Percentiles rank a stretch among this genome's conserved stretches.
Evolutionary conservation across 495 filamentous ascomycete species (phyloP).

Genomic region (Penicillium salamii): DNA sequence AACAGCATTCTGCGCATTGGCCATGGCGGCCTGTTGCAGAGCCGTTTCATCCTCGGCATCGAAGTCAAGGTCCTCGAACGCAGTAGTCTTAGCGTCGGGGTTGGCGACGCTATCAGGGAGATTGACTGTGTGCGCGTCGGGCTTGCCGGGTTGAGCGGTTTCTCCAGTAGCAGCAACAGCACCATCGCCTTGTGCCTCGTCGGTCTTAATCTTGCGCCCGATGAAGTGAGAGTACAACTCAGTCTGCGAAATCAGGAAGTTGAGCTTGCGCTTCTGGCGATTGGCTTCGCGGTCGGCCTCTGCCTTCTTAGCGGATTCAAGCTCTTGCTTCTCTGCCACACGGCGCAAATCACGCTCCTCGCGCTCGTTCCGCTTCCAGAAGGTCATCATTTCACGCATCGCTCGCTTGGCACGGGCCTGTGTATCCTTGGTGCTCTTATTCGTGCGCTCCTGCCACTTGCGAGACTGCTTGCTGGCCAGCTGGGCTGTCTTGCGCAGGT

Average conservation of each 20-base stretch:
- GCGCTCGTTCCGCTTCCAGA: constrained; percentile 98
- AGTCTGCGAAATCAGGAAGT: constrained; percentile 98
- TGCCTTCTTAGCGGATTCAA: constrained; percentile 93
- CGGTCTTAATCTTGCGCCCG: constrained; percentile 96
- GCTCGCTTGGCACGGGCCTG: constrained; percentile 95
- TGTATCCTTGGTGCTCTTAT: constrained; percentile 97
- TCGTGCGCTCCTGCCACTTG: constrained; percentile 94
- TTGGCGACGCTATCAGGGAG: constrained; percentile 58
- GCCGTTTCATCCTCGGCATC: constrained; percentile 89
- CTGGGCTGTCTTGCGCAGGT: constrained; percentile 95
- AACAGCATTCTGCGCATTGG: constrained; percentile 94
- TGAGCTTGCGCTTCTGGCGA: constrained; percentile 95
- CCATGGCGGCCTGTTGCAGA: constrained; percentile 79
- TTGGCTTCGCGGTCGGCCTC: constrained; percentile 97
- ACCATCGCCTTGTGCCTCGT: constrained; percentile 84
- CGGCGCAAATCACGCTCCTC: constrained; percentile 94
- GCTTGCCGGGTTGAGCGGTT: constrained; percentile 43
- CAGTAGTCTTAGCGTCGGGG: constrained; percentile 69
- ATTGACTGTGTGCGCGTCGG: constrained; percentile 49
- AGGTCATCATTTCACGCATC: constrained; percentile 99
- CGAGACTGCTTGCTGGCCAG: constrained; percentile 96
- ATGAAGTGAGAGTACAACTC: constrained; percentile 99
- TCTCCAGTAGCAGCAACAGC: constrained; percentile 55
- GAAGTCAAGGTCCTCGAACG: constrained; percentile 93
- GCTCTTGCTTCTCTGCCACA: constrained; percentile 90